Percentiles rank a stretch among this genome's conserved stretches.
Evolutionary conservation across 371 early-diverging fungal species (phyloP).

Genomic region (Mucor ambiguus): DNA sequence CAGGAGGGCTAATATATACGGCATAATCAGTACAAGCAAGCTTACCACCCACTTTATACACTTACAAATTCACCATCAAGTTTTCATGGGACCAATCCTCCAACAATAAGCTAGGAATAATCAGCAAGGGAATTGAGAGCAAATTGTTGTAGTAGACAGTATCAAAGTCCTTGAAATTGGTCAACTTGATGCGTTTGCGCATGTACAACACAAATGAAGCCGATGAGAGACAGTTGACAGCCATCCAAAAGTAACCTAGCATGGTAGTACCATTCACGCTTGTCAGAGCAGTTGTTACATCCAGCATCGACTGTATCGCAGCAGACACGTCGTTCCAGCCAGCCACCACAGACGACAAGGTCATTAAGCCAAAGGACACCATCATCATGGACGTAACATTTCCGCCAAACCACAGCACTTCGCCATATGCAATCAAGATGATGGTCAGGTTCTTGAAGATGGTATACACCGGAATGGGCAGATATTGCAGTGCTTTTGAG

Average conservation of each 20-base stretch:
- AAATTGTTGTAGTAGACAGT: constrained; percentile 97
- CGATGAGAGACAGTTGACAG: constrained; percentile 88
- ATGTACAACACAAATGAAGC: constrained; percentile 90
- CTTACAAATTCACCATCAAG: constrained; percentile 60
- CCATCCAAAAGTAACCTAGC: constrained; percentile 88
- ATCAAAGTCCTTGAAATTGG: constrained; percentile 92
- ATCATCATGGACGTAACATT: constrained; percentile 80
- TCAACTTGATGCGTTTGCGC: constrained; percentile 84
- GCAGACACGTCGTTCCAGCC: constrained; percentile 76
- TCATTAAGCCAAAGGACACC: constrained; percentile 87
- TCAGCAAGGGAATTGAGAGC: constrained; percentile 85
- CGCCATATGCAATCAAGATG: constrained; percentile 95
- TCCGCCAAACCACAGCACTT: constrained; percentile 82
- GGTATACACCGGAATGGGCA: constrained; percentile 96
- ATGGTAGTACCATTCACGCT: constrained; percentile 30
- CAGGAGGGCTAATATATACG: constrained; percentile 40
- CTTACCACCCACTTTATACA: not conserved
- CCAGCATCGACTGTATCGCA: constrained; percentile 48
- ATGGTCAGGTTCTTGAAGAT: constrained; percentile 99
- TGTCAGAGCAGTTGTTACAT: constrained; percentile 22
- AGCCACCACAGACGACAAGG: constrained; percentile 91
- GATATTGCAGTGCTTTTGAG: constrained; percentile 89
- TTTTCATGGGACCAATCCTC: constrained; percentile 75
- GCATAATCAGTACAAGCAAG: not conserved
- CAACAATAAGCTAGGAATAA: constrained; percentile 73